Evolutionary conservation across 768 basidiomycete species (phyloP).

Genomic region (Calocera viscosa): DNA sequence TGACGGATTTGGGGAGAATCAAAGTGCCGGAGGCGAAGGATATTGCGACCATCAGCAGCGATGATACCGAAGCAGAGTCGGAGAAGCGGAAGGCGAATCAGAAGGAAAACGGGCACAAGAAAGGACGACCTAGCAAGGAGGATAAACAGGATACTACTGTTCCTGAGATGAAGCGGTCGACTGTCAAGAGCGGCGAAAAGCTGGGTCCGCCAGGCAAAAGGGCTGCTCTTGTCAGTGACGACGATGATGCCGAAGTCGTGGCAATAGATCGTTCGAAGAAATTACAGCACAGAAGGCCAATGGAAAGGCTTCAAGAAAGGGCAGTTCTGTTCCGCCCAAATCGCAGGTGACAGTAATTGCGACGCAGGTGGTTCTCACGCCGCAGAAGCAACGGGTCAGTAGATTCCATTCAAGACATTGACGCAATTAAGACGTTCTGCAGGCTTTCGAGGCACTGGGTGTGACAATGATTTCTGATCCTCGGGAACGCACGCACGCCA

Average conservation of each 20-base stretch:
- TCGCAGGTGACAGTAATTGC: slow-evolving; percentile 44
- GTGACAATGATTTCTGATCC: slow-evolving; percentile 49
- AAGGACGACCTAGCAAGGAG: slow-evolving; percentile 24
- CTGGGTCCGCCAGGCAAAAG: not conserved
- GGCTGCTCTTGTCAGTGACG: not conserved
- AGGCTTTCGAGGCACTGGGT: slow-evolving; percentile 57
- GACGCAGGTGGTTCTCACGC: slow-evolving; percentile 48
- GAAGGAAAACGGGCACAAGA: not conserved
- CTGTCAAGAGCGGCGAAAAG: not conserved
- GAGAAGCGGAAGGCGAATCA: not conserved
- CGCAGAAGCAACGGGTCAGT: slow-evolving; percentile 49
- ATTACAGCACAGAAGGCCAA: not conserved
- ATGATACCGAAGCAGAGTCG: not conserved
- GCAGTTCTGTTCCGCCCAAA: not conserved
- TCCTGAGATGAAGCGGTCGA: not conserved
- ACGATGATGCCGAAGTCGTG: not conserved
- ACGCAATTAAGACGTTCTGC: not conserved
- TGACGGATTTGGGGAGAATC: not conserved
- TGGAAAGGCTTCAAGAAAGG: slow-evolving; percentile 1
- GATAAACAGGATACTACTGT: not conserved
- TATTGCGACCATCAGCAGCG: not conserved
- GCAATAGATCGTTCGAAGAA: slow-evolving; percentile 5
- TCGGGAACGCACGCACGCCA: slow-evolving; percentile 63
- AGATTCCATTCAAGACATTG: not conserved
- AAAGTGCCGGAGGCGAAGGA: not conserved